Conservation (phyloP, 768 basidiomycete species). For the Punctularia strigosozonata region DNA sequence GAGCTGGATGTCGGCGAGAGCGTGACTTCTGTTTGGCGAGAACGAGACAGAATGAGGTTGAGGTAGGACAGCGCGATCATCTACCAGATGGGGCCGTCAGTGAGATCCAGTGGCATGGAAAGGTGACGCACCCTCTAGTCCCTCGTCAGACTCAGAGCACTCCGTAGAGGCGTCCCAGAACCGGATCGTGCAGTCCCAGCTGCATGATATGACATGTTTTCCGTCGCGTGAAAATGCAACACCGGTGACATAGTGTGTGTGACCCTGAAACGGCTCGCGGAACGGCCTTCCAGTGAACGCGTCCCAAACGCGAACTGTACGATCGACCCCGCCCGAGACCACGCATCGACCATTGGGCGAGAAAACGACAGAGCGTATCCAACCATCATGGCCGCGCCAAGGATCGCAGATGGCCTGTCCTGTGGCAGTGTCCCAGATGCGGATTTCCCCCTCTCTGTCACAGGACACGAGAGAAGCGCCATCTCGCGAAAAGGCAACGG, state of each 20-base stretch:
- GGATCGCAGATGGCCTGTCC: background rate
- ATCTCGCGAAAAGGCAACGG: conserved; percentile 1
- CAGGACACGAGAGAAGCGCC: conserved; percentile 20
- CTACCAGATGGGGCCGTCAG: too few relatives aligned
- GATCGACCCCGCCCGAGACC: background rate
- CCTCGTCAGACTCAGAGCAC: too few relatives aligned
- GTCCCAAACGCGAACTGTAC: background rate
- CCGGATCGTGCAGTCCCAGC: background rate
- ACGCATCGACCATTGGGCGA: background rate
- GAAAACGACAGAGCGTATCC: conserved; percentile 1
- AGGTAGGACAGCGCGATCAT: too few relatives aligned
- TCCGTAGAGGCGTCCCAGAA: conserved; percentile 1
- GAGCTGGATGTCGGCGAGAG: too few relatives aligned
- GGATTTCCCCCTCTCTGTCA: conserved; percentile 34
- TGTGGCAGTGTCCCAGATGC: background rate
- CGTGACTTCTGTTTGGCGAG: too few relatives aligned
- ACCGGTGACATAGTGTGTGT: background rate
- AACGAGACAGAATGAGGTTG: too few relatives aligned
- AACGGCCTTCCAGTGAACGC: background rate
- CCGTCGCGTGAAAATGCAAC: background rate
- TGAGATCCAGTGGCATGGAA: too few relatives aligned
- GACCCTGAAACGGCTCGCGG: background rate
- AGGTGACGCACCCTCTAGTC: too few relatives aligned
- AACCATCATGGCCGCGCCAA: background rate
- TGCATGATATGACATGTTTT: background rate